phyloP scores from a whole-genome alignment of 768 basidiomycete genomes.

The Crepidotus variabilis region DNA sequence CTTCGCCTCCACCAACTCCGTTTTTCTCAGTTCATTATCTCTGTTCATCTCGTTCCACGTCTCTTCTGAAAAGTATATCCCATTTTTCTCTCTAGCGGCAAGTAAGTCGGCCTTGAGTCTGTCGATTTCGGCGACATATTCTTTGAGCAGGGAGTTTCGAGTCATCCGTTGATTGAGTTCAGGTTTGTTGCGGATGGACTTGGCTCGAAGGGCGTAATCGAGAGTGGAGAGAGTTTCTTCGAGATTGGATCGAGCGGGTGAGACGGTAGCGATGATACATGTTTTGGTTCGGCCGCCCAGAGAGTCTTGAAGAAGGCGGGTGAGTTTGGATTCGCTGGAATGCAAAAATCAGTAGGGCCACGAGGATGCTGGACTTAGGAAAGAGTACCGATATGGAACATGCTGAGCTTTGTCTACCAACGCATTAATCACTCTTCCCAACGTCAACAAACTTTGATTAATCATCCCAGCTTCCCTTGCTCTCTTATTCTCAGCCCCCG shows the following conservation, averaged over 20 bases:
- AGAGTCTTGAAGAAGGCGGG: conserved; percentile 97
- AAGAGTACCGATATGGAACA: conserved; percentile 83
- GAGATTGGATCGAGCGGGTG: conserved; percentile 88
- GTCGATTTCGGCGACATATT: conserved; percentile 92
- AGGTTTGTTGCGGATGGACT: conserved; percentile 92
- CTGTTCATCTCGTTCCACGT: conserved; percentile 79
- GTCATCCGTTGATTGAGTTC: conserved; percentile 95
- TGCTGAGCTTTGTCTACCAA: conserved; percentile 90
- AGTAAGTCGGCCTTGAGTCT: conserved; percentile 85
- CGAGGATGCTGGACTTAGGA: background rate
- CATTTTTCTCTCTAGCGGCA: conserved; percentile 94
- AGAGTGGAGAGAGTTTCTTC: conserved; percentile 98
- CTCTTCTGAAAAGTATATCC: conserved; percentile 90
- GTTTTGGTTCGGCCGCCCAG: conserved; percentile 96
- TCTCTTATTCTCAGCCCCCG: conserved; percentile 91
- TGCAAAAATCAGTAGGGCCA: background rate
- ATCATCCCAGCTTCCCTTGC: conserved; percentile 99
- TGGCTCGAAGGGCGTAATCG: conserved; percentile 93
- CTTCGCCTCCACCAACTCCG: conserved; percentile 78
- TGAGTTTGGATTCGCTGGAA: conserved; percentile 90
- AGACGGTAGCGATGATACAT: conserved; percentile 95
- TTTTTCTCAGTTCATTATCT: conserved; percentile 74
- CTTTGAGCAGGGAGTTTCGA: conserved; percentile 86
- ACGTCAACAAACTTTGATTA: conserved; percentile 94
- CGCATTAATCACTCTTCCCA: conserved; percentile 94